Percentiles rank a stretch among this genome's conserved stretches.
These are phyloP conservation scores for Solanum etuberosum DNA, from an alignment of 257 asterid genomes.

Conservation along the genomic window DNA sequence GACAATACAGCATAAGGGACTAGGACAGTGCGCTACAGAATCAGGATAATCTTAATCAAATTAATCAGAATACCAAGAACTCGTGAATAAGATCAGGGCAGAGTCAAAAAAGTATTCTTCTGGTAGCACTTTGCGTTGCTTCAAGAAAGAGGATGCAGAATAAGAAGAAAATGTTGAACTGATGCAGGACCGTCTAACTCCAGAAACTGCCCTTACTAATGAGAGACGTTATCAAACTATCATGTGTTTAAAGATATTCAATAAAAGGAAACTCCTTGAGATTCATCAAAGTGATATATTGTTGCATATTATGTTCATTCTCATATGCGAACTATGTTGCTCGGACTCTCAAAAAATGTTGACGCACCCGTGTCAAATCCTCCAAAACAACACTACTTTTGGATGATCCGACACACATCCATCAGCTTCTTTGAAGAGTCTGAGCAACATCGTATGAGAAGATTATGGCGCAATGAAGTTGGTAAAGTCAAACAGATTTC, in stretches of 20 bases:
- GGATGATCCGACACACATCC: background rate
- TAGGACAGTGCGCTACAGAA: background rate
- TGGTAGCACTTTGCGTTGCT: background rate
- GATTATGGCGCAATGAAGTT: background rate
- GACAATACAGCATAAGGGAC: background rate
- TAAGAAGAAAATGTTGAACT: background rate
- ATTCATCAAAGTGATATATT: background rate
- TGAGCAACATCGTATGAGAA: background rate
- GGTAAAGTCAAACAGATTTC: background rate
- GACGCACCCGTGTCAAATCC: background rate
- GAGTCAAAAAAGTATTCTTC: background rate
- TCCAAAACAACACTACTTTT: background rate
- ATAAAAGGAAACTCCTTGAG: background rate
- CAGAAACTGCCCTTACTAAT: background rate
- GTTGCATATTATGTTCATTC: background rate
- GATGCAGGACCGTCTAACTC: background rate
- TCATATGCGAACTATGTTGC: background rate
- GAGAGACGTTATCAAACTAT: background rate
- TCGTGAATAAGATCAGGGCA: background rate
- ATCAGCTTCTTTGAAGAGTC: background rate
- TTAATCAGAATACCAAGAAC: background rate
- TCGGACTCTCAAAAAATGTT: background rate
- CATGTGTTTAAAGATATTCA: background rate
- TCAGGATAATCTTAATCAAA: background rate
- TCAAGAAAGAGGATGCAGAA: background rate